A percentile compares a stretch with the other conserved stretches of the same genome.
phyloP scores from a whole-genome alignment of 2,329 filamentous ascomycete species.

The Gyromitra esculenta region DNA sequence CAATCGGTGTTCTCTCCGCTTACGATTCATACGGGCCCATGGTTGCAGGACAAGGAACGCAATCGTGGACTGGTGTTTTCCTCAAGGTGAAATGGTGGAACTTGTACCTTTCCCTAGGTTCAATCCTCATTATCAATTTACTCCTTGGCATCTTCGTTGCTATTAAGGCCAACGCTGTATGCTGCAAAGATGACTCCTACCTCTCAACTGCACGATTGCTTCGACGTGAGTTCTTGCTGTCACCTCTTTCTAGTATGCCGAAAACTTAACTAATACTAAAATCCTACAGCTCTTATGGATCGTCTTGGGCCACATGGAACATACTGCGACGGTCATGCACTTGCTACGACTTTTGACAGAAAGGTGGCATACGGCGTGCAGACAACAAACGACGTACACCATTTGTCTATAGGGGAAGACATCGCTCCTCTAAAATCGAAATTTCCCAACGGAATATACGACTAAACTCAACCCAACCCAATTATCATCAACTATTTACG shows the following conservation, averaged over 20 bases:
- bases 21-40: slow-evolving; percentile 36
- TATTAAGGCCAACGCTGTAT: slow-evolving; percentile 49
- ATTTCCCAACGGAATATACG: slow-evolving; percentile 53
- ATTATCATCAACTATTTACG: not conserved
- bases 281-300: slow-evolving; percentile 50
- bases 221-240: slow-evolving; percentile 40
- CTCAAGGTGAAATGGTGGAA: slow-evolving; percentile 51
- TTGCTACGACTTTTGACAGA: slow-evolving; percentile 43
- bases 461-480: slow-evolving; percentile 21
- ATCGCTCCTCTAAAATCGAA: slow-evolving; percentile 9
- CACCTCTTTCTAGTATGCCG: too few species aligned
- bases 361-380: slow-evolving; percentile 50
- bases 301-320: slow-evolving; percentile 51
- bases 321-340: slow-evolving; percentile 47
- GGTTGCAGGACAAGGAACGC: slow-evolving; percentile 17
- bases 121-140: slow-evolving; percentile 48
- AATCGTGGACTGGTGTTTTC: slow-evolving; percentile 46
- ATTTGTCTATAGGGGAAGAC: slow-evolving; percentile 54
- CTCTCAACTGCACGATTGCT: slow-evolving; percentile 53
- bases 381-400: slow-evolving; percentile 24
- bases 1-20: slow-evolving; percentile 42
- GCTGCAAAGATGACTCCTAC: slow-evolving; percentile 55
- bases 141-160: slow-evolving; percentile 47
- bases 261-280: not conserved
- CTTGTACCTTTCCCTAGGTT: slow-evolving; percentile 43